Conservation (phyloP, 257 asterid species). For the Penstemon eatonii region DNA sequence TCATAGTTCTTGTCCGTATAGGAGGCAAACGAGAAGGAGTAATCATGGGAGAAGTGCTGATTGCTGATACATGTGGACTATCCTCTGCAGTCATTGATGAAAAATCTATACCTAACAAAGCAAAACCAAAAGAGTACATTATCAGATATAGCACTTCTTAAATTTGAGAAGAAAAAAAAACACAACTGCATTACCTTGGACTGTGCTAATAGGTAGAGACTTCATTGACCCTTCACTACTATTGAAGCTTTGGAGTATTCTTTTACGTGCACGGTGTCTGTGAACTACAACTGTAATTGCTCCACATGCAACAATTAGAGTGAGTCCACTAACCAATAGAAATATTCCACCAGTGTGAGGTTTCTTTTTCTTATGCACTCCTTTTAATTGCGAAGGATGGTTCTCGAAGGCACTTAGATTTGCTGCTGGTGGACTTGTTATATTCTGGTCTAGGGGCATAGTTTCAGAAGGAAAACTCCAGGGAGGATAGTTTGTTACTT, state of each 20-base stretch:
- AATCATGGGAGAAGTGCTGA: conserved; percentile 57
- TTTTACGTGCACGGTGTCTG: conserved; percentile 30
- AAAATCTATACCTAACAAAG: conserved; percentile 31
- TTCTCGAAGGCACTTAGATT: conserved; percentile 62
- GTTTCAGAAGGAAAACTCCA: conserved; percentile 70
- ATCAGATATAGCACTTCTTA: too few species aligned
- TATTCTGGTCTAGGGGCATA: conserved; percentile 51
- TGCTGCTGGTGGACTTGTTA: conserved; percentile 60
- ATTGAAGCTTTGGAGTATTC: conserved; percentile 27
- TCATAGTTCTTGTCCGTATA: conserved; percentile 53
- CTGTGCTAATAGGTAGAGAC: conserved; percentile 47
- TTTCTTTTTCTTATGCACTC: conserved; percentile 40
- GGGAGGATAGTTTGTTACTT: conserved; percentile 61
- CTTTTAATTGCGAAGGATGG: conserved; percentile 42
- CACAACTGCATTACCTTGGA: conserved; percentile 41
- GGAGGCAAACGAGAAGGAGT: conserved; percentile 69
- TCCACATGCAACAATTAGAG: conserved; percentile 52
- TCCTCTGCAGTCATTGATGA: conserved; percentile 42
- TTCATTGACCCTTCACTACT: conserved; percentile 42
- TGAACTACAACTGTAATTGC: conserved; percentile 38
- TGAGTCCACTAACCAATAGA: conserved; percentile 47
- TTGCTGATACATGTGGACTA: conserved; percentile 50
- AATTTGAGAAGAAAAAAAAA: not conserved
- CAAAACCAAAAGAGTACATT: not conserved
- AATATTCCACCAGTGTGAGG: conserved; percentile 39